A percentile compares a stretch with the other conserved stretches of the same genome.
Conservation (phyloP, 2,329 filamentous ascomycete species). For the Penicillium brevicompactum region DNA sequence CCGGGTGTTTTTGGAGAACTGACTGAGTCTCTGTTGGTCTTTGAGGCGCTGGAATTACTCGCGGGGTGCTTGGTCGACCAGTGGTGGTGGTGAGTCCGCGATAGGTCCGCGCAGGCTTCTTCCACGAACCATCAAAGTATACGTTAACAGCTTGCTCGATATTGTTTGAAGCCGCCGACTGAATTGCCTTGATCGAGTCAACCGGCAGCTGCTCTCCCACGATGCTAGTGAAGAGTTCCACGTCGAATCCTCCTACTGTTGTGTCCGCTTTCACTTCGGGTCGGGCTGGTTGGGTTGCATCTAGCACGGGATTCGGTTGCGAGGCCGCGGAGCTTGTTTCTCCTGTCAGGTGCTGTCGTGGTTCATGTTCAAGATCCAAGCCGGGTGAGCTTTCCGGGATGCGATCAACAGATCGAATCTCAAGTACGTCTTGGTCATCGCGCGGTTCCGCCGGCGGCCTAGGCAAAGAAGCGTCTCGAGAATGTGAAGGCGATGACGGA, state of each 20-base stretch:
- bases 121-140: conserved; percentile 67
- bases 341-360: neutral
- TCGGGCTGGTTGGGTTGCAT: neutral
- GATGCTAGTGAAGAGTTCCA: conserved; percentile 57
- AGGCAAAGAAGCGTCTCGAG: conserved; percentile 20
- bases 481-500: conserved; percentile 20
- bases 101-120: conserved; percentile 28
- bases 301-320: neutral
- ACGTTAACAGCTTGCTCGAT: conserved; percentile 65
- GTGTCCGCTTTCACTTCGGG: neutral
- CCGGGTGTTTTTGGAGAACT: conserved; percentile 42
- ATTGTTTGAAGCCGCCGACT: conserved; percentile 53
- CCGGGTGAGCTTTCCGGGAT: neutral
- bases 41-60: conserved; percentile 1
- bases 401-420: neutral
- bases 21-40: conserved; percentile 5
- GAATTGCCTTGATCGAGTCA: conserved; percentile 51
- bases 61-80: conserved; percentile 11
- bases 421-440: neutral
- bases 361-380: neutral
- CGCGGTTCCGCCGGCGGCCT: neutral
- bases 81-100: conserved; percentile 6
- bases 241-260: conserved; percentile 52
- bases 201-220: conserved; percentile 55
- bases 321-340: neutral